Evolutionary conservation across 2,329 filamentous ascomycete genomes (phyloP).

Genomic region (Penicillium rolfsii): DNA sequence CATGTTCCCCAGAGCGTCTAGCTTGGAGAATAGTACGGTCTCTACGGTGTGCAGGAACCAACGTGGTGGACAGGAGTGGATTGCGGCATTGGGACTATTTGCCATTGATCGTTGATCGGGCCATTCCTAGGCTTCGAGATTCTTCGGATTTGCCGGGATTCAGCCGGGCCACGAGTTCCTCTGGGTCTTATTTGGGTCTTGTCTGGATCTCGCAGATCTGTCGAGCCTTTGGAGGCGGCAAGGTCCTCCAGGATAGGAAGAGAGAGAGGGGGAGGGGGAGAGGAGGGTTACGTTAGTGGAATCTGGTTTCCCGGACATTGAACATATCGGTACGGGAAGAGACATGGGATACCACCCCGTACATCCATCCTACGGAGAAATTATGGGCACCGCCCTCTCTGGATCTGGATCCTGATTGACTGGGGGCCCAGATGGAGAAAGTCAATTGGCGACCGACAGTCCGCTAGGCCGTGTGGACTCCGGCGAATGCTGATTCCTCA

Average conservation of each 20-base stretch:
- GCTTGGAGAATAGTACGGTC: constrained; percentile 9
- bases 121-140: neutral
- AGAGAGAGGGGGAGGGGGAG: too few species aligned
- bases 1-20: constrained; percentile 29
- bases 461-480: neutral
- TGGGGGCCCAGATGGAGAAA: too few species aligned
- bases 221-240: too few species aligned
- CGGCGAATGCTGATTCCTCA: too few species aligned
- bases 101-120: neutral
- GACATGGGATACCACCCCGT: neutral
- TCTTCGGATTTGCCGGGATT: neutral
- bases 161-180: neutral
- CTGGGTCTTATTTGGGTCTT: too few species aligned
- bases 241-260: too few species aligned
- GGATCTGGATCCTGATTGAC: too few species aligned
- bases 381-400: too few species aligned
- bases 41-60: neutral
- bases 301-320: too few species aligned
- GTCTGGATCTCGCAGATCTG: too few species aligned
- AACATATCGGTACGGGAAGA: neutral
- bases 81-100: neutral
- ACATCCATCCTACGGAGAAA: neutral
- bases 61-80: neutral
- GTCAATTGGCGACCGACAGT: neutral
- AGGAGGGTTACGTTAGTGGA: too few species aligned